These are phyloP conservation scores for Thelonectria discophora DNA, from an alignment of 2,329 filamentous ascomycete genomes.

Conservation along the genomic window DNA sequence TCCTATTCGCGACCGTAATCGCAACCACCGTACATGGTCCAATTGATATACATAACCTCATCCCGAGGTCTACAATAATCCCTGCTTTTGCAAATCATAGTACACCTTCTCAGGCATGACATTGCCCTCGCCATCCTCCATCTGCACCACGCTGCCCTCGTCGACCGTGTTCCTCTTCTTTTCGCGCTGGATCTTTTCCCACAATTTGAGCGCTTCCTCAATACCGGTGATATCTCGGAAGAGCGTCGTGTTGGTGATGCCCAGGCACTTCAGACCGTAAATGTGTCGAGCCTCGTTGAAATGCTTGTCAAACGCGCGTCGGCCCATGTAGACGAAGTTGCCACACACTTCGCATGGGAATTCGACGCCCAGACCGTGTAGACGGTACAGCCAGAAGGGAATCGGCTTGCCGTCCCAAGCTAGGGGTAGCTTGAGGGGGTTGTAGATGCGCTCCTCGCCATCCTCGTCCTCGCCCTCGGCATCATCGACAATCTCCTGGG, in stretches of 20 bases:
- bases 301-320: constrained; percentile 96
- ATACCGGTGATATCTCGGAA: constrained; percentile 96
- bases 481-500: constrained; percentile 54
- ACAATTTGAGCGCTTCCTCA: constrained; percentile 85
- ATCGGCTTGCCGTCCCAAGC: constrained; percentile 99
- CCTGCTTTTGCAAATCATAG: constrained; percentile 92
- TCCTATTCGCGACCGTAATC: constrained; percentile 1
- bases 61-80: constrained; percentile 68
- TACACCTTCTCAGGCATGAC: constrained; percentile 99
- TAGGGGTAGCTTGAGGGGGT: constrained; percentile 92
- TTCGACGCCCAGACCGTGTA: constrained; percentile 94
- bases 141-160: constrained; percentile 90
- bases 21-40: constrained; percentile 1
- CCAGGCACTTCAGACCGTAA: constrained; percentile 91
- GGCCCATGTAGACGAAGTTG: constrained; percentile 98
- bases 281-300: constrained; percentile 95
- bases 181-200: constrained; percentile 92
- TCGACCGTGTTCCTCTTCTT: constrained; percentile 79
- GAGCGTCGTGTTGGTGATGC: constrained; percentile 88
- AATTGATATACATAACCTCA: constrained; percentile 26
- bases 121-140: constrained; percentile 97
- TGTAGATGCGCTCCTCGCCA: constrained; percentile 91
- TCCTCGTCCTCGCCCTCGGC: constrained; percentile 77
- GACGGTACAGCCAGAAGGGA: constrained; percentile 97
- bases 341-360: constrained; percentile 97